These are phyloP conservation scores for Boletus sp. DNA, from an alignment of 768 basidiomycete species.

Conservation along the genomic window DNA sequence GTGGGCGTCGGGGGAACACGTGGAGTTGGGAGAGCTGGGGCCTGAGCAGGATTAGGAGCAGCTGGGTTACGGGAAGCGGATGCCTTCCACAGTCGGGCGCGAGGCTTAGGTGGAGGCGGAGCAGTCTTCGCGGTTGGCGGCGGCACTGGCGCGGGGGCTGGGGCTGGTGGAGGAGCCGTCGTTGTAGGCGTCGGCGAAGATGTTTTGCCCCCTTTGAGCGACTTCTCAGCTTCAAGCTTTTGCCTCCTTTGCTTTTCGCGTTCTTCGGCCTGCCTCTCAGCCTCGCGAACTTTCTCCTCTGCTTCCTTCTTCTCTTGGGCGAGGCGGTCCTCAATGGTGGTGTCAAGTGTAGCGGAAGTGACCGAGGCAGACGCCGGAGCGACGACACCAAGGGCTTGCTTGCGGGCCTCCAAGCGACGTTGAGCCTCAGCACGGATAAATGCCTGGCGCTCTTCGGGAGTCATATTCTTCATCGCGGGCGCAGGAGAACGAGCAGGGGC, in stretches of 20 bases:
- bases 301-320: slow-evolving; percentile 88
- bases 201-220: slow-evolving; percentile 47
- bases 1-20: slow-evolving; percentile 27
- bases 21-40: slow-evolving; percentile 17
- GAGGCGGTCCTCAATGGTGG: slow-evolving; percentile 79
- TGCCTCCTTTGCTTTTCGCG: slow-evolving; percentile 71
- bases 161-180: slow-evolving; percentile 42
- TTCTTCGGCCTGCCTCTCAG: slow-evolving; percentile 80
- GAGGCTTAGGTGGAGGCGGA: slow-evolving; percentile 34
- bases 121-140: slow-evolving; percentile 36
- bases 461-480: slow-evolving; percentile 71
- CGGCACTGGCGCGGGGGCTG: slow-evolving; percentile 36
- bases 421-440: slow-evolving; percentile 79
- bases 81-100: slow-evolving; percentile 27
- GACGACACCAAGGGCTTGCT: slow-evolving; percentile 77
- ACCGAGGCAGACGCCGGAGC: slow-evolving; percentile 35
- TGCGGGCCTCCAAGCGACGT: slow-evolving; percentile 79
- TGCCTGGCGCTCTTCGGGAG: slow-evolving; percentile 77
- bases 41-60: slow-evolving; percentile 26
- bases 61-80: slow-evolving; percentile 9
- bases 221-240: slow-evolving; percentile 73
- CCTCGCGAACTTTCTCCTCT: slow-evolving; percentile 74
- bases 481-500: slow-evolving; percentile 57
- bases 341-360: slow-evolving; percentile 60
- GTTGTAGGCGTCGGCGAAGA: slow-evolving; percentile 44